Evolutionary conservation across 2,329 filamentous ascomycete species (phyloP).

Genomic region (Xylariomycetidae sp.): DNA sequence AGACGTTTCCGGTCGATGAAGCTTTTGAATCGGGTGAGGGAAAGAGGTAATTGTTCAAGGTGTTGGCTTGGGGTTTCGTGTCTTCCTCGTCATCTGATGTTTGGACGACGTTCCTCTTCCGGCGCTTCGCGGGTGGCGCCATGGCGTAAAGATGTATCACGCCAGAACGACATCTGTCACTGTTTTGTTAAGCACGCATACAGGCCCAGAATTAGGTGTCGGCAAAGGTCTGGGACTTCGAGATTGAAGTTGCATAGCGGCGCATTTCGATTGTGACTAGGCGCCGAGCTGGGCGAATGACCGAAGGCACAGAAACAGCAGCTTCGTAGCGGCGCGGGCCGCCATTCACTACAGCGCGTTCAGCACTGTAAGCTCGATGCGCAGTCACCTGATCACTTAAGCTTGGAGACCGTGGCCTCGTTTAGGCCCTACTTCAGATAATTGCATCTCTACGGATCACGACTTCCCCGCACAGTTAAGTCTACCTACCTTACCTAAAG

Average conservation of each 20-base stretch:
- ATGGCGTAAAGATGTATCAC: slow-evolving; percentile 30
- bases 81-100: slow-evolving; percentile 45
- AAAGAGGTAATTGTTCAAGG: slow-evolving; percentile 46
- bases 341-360: neutral
- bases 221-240: neutral
- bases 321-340: neutral
- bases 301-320: neutral
- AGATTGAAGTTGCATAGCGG: neutral
- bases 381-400: neutral
- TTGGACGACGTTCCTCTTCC: slow-evolving; percentile 49
- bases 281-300: neutral
- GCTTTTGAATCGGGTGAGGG: slow-evolving; percentile 42
- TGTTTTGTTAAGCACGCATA: slow-evolving; percentile 7
- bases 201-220: neutral
- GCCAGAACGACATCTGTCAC: slow-evolving; percentile 18
- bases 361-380: neutral
- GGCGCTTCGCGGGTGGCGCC: slow-evolving; percentile 54
- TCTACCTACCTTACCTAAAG: too few species aligned
- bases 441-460: too few species aligned
- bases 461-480: too few species aligned
- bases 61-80: slow-evolving; percentile 33
- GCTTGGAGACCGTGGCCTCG: too few species aligned
- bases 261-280: neutral
- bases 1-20: slow-evolving; percentile 16
- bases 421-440: too few species aligned